These are phyloP conservation scores for Chlamydomonas sp. DNA, from an alignment of 139 green algal species.

Conservation along the genomic window DNA sequence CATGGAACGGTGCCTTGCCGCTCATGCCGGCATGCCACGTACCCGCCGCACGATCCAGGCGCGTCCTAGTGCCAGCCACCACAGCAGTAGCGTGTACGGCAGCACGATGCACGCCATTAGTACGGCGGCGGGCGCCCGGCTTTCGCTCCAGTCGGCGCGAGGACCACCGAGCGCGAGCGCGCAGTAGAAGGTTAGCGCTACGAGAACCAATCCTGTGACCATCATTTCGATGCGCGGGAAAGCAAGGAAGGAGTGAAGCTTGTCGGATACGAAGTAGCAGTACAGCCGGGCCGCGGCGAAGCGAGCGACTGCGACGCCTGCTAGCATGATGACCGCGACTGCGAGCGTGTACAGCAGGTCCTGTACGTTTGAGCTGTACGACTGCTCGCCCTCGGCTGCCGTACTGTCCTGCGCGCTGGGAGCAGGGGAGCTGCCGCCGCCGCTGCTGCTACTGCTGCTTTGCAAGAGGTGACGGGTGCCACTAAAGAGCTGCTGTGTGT, in stretches of 20 bases:
- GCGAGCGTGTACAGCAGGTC: background rate
- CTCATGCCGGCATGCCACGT: background rate
- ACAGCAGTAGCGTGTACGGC: slow-evolving; percentile 18
- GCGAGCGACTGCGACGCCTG: background rate
- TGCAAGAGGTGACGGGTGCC: too few species aligned
- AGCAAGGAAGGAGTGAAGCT: background rate
- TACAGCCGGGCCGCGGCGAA: background rate
- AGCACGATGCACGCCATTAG: background rate
- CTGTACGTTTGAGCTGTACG: background rate
- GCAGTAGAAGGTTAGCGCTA: slow-evolving; percentile 25
- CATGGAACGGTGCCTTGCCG: too few species aligned
- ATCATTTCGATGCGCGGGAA: slow-evolving; percentile 11
- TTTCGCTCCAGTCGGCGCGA: background rate
- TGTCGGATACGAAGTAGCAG: background rate
- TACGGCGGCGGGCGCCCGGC: background rate
- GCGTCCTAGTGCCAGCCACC: slow-evolving; percentile 18
- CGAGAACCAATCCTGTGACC: slow-evolving; percentile 1
- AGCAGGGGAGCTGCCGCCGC: background rate
- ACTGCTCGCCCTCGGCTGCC: background rate
- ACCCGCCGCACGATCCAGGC: background rate
- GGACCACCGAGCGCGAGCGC: background rate
- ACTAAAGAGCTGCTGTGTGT: too few species aligned
- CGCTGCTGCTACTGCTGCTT: background rate
- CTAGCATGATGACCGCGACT: background rate
- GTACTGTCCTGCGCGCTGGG: background rate